These are phyloP conservation scores for Fusarium beomiforme DNA, from an alignment of 2,329 filamentous ascomycete species.

Conservation along the genomic window DNA sequence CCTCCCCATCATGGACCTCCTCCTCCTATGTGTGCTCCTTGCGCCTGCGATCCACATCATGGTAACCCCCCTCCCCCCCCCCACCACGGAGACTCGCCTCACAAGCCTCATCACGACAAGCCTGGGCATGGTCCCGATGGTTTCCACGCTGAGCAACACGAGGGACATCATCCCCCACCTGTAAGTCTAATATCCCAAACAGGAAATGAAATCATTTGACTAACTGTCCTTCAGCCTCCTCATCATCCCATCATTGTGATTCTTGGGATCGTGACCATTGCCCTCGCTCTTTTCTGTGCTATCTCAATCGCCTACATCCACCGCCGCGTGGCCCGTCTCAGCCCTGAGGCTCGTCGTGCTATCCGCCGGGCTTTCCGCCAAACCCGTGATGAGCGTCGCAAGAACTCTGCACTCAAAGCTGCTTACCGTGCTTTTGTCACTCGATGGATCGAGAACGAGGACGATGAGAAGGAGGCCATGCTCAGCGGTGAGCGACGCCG, in stretches of 20 bases:
- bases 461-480: constrained; percentile 40
- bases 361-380: constrained; percentile 40
- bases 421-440: constrained; percentile 47
- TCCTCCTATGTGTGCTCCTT: constrained; percentile 10
- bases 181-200: constrained; percentile 21
- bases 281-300: constrained; percentile 41
- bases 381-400: constrained; percentile 42
- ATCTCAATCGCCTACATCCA: constrained; percentile 39
- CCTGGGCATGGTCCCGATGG: constrained; percentile 29
- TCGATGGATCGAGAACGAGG: constrained; percentile 38
- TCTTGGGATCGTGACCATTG: constrained; percentile 39
- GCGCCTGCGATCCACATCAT: constrained; percentile 21
- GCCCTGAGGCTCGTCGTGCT: constrained; percentile 35
- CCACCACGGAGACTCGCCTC: constrained; percentile 15
- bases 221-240: constrained; percentile 17
- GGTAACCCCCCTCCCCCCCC: constrained; percentile 39
- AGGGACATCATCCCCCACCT: constrained; percentile 23
- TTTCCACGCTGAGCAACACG: constrained; percentile 22
- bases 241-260: constrained; percentile 34
- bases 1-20: constrained; percentile 28
- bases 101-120: constrained; percentile 37
- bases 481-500: constrained; percentile 22
- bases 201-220: not conserved
- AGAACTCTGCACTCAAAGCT: constrained; percentile 39
- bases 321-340: constrained; percentile 30